Evolutionary conservation across 306 rosid genomes (phyloP).

Genomic region (Castanea sativa): DNA sequence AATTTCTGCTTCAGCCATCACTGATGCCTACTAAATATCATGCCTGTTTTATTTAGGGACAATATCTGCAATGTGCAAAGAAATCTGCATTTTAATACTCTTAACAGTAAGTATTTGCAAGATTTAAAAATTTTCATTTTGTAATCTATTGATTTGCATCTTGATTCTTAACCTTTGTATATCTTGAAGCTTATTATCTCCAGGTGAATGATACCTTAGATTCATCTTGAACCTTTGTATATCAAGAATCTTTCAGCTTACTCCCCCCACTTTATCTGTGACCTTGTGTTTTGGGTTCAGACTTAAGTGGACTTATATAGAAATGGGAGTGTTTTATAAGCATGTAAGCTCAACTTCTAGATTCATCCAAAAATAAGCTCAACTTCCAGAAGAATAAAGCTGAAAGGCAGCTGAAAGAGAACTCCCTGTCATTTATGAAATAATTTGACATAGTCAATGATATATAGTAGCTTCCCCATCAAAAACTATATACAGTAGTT

Average conservation of each 20-base stretch:
- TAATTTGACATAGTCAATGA: neutral
- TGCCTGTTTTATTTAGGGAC: slow-evolving; percentile 59
- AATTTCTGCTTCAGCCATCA: slow-evolving; percentile 21
- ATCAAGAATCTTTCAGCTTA: neutral
- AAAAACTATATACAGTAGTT: neutral
- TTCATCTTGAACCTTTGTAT: neutral
- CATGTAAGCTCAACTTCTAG: neutral
- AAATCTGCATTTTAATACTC: slow-evolving; percentile 73
- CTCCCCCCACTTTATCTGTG: neutral
- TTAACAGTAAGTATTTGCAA: slow-evolving; percentile 66
- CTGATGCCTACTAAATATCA: slow-evolving; percentile 22
- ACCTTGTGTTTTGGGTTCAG: neutral
- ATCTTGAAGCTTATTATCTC: neutral
- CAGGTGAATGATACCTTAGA: neutral
- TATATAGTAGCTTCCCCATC: neutral
- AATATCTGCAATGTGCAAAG: slow-evolving; percentile 84
- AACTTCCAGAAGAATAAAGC: neutral
- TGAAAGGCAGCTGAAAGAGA: neutral
- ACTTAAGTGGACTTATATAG: neutral
- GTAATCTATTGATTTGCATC: neutral
- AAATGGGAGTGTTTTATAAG: neutral
- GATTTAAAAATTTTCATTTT: slow-evolving; percentile 1
- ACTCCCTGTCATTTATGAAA: neutral
- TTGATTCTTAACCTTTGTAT: neutral
- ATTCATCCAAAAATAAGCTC: too few relatives aligned